These are phyloP conservation scores for Boletus huronensis DNA, from an alignment of 768 basidiomycete genomes.

Conservation along the genomic window DNA sequence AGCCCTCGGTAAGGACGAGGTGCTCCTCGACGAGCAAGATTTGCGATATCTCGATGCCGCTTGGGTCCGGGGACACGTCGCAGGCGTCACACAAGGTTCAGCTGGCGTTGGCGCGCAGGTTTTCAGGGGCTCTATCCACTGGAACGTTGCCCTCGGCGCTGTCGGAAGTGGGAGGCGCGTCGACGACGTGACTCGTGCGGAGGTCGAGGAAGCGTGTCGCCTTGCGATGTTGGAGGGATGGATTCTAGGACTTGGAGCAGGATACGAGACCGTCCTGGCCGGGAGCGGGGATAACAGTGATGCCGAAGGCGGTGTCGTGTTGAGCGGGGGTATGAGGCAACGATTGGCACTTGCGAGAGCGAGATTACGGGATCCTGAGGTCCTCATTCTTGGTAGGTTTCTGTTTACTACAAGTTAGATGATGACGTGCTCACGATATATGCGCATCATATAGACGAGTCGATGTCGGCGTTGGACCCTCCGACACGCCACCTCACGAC, in stretches of 20 bases:
- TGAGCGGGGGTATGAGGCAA: conserved; percentile 93
- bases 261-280: conserved; percentile 75
- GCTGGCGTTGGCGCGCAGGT: conserved; percentile 45
- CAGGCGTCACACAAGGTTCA: conserved; percentile 74
- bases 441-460: conserved; percentile 52
- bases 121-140: conserved; percentile 75
- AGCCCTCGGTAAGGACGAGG: conserved; percentile 45
- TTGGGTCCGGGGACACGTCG: conserved; percentile 69
- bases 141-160: conserved; percentile 81
- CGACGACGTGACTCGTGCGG: conserved; percentile 53
- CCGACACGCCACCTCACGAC: conserved; percentile 86
- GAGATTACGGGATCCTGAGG: conserved; percentile 76
- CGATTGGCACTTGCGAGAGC: conserved; percentile 87
- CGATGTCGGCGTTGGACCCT: conserved; percentile 81
- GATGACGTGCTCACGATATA: background rate
- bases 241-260: conserved; percentile 74
- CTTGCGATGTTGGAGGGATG: conserved; percentile 87
- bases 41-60: conserved; percentile 66
- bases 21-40: conserved; percentile 81
- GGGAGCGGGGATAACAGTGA: conserved; percentile 41
- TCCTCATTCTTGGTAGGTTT: conserved; percentile 83
- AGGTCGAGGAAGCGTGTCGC: conserved; percentile 81
- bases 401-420: background rate
- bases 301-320: conserved; percentile 54
- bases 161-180: conserved; percentile 44